Evolutionary conservation across 495 filamentous ascomycete species (phyloP).

Genomic region (Gamarada debralockiae): DNA sequence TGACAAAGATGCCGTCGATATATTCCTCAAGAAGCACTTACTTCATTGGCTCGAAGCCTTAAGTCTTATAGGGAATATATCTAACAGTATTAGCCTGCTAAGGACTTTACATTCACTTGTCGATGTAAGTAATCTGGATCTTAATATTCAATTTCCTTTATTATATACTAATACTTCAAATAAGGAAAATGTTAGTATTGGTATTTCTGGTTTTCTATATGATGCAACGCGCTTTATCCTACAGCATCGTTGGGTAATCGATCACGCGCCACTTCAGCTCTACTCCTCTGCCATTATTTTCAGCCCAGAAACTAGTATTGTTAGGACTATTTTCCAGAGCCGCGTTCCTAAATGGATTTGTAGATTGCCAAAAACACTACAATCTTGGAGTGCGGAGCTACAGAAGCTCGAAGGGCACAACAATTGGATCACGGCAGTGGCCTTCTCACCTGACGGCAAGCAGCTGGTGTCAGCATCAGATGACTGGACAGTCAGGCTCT

Average conservation of each 20-base stretch:
- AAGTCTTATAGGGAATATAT: constrained; percentile 27
- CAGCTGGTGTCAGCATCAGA: too few species aligned
- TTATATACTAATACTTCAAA: not conserved
- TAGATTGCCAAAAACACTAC: not conserved
- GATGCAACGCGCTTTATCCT: constrained; percentile 9
- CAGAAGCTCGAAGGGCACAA: not conserved
- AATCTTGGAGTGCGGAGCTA: not conserved
- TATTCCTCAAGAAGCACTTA: constrained; percentile 28
- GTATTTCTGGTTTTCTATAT: not conserved
- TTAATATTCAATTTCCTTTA: not conserved
- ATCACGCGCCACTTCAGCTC: constrained; percentile 25
- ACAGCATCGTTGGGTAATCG: constrained; percentile 3
- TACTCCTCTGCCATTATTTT: constrained; percentile 31
- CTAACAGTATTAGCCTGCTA: constrained; percentile 24
- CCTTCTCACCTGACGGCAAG: too few species aligned
- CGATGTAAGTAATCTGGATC: not conserved
- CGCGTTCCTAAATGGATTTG: not conserved
- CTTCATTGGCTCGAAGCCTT: constrained; percentile 27
- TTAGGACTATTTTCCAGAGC: constrained; percentile 13
- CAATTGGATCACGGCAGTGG: too few species aligned
- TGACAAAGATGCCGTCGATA: constrained; percentile 14
- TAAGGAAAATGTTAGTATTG: not conserved
- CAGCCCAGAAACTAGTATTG: constrained; percentile 28
- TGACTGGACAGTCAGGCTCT: too few species aligned
- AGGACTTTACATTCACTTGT: constrained; percentile 3